phyloP scores from a whole-genome alignment of 1,284 basidiomycete species.

The Ustilago nuda region DNA sequence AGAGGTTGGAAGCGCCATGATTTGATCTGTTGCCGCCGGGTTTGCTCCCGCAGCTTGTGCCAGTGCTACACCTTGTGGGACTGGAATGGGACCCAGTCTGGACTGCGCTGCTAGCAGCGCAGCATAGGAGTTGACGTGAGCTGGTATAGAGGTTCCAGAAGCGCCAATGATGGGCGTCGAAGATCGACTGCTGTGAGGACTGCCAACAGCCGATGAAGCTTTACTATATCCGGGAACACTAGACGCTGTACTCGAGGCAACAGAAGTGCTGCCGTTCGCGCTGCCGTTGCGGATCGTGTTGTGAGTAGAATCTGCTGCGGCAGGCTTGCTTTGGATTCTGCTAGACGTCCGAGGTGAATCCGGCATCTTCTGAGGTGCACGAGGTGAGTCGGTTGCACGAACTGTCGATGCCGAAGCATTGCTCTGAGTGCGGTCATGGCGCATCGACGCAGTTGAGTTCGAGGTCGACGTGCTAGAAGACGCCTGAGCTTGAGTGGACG shows the following conservation, averaged over 20 bases:
- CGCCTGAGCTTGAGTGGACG: constrained; percentile 5
- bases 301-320: background rate
- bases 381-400: constrained; percentile 10
- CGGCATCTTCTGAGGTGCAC: constrained; percentile 27
- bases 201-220: constrained; percentile 29
- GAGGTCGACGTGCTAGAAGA: constrained; percentile 2
- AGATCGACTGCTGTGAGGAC: constrained; percentile 40
- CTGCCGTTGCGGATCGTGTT: background rate
- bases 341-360: constrained; percentile 21
- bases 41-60: constrained; percentile 30
- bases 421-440: constrained; percentile 24
- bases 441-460: constrained; percentile 3
- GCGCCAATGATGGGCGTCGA: constrained; percentile 41
- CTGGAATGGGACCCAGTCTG: constrained; percentile 43
- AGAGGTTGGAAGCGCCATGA: background rate
- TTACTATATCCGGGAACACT: constrained; percentile 31
- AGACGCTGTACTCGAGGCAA: constrained; percentile 27
- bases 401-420: constrained; percentile 21
- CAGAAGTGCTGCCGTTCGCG: constrained; percentile 10
- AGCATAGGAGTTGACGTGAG: constrained; percentile 51
- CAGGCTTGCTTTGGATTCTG: constrained; percentile 5
- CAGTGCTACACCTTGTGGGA: constrained; percentile 51
- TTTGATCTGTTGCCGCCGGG: constrained; percentile 5
- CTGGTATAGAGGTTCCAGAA: constrained; percentile 31
- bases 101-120: constrained; percentile 49